Percentiles rank a stretch among this genome's conserved stretches.
phyloP scores from a whole-genome alignment of 2,329 filamentous ascomycete genomes.

The Aureobasidium sp. region DNA sequence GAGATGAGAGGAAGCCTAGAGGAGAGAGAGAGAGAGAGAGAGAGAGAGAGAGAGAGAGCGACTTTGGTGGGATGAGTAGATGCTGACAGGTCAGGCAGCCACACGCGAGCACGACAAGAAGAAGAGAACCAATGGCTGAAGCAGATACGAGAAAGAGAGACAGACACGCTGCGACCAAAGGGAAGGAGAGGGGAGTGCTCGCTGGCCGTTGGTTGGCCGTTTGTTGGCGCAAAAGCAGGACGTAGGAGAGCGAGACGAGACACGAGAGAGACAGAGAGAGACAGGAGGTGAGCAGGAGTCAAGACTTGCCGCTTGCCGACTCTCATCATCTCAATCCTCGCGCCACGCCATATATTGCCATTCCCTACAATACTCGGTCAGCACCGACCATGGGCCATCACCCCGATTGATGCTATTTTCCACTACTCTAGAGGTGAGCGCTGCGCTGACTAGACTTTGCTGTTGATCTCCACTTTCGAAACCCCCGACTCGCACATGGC shows the following conservation, averaged over 20 bases:
- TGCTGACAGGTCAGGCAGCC: conserved; percentile 1
- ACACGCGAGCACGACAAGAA: background rate
- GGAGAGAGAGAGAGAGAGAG: background rate
- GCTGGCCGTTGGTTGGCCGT: conserved; percentile 11
- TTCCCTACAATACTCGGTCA: background rate
- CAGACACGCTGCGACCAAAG: background rate
- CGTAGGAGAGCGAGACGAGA: conserved; percentile 8
- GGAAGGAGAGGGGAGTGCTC: conserved; percentile 7
- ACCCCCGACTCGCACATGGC: conserved; percentile 10
- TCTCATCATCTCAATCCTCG: background rate
- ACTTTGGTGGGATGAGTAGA: background rate
- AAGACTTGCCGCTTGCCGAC: background rate
- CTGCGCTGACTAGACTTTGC: background rate
- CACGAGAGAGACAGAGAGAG: conserved; percentile 3
- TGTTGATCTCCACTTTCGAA: conserved; percentile 2
- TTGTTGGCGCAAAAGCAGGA: conserved; percentile 14
- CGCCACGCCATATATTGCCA: background rate
- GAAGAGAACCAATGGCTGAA: background rate
- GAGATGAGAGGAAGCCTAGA: background rate
- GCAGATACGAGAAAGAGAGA: conserved; percentile 2
- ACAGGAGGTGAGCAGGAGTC: conserved; percentile 13
- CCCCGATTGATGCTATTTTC: conserved; percentile 8
- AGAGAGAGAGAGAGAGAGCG: background rate
- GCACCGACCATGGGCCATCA: background rate
- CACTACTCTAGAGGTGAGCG: background rate